These are phyloP conservation scores for Paraurostyla sp. DNA, from an alignment of 73 alveolate genomes.

Conservation along the genomic window DNA sequence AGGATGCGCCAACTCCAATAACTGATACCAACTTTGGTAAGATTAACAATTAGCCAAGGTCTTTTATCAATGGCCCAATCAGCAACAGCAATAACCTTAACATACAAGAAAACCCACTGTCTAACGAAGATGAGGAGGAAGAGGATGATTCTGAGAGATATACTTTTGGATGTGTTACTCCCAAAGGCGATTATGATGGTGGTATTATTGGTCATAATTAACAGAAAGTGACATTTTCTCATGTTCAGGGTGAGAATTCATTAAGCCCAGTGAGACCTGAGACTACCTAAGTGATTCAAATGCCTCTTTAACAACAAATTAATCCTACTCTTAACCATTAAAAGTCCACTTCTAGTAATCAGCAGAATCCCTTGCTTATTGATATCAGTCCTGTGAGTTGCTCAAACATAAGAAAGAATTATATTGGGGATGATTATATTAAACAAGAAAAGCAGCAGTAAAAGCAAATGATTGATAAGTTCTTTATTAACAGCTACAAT, in stretches of 20 bases:
- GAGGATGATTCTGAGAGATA: constrained; percentile 25
- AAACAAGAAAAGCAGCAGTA: neutral
- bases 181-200: neutral
- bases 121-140: neutral
- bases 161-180: constrained; percentile 43
- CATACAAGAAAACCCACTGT: constrained; percentile 19
- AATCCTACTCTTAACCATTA: neutral
- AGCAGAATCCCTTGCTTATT: neutral
- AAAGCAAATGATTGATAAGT: too few relatives aligned
- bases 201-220: neutral
- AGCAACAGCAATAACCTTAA: neutral
- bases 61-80: neutral
- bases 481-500: too few relatives aligned
- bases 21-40: neutral
- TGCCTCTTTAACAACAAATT: too few relatives aligned
- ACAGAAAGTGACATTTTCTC: constrained; percentile 5
- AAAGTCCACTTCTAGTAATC: neutral
- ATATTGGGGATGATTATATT: neutral
- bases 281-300: neutral
- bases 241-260: constrained; percentile 15
- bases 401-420: neutral
- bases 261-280: constrained; percentile 40
- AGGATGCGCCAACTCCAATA: neutral
- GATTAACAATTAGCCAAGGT: neutral
- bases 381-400: constrained; percentile 39